Percentiles rank a stretch among this genome's conserved stretches.
Conservation (phyloP, 2,329 filamentous ascomycete genomes). For the Pseudogymnoascus sp. region DNA sequence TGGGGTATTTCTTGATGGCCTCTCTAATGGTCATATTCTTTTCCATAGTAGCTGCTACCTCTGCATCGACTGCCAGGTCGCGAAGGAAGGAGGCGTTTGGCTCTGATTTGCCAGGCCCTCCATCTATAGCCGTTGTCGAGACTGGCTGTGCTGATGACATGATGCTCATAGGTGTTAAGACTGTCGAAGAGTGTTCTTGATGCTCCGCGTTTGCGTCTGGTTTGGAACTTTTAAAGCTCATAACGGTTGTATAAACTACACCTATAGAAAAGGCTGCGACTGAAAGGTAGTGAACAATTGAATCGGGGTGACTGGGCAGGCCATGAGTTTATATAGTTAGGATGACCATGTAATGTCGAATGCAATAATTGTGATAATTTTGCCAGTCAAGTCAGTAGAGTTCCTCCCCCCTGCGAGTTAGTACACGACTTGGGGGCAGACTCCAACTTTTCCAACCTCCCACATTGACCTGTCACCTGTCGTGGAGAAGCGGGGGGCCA, state of each 20-base stretch:
- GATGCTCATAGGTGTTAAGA: not conserved
- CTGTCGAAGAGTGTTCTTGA: not conserved
- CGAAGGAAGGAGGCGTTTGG: not conserved
- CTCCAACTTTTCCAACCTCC: not conserved
- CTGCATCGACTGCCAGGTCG: not conserved
- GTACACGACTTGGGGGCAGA: not conserved
- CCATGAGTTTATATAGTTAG: not conserved
- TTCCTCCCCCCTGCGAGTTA: not conserved
- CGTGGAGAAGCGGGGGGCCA: not conserved
- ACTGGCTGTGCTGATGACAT: not conserved
- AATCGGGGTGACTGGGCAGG: not conserved
- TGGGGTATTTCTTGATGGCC: constrained; percentile 67
- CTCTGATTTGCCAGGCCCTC: not conserved
- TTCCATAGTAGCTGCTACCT: not conserved
- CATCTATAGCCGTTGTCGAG: not conserved
- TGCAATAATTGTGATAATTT: not conserved
- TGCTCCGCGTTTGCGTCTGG: not conserved
- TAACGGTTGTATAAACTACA: not conserved
- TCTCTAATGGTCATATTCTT: constrained; percentile 32
- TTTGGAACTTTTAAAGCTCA: not conserved
- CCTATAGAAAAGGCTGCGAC: not conserved
- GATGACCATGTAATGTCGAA: no score
- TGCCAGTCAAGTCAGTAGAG: not conserved
- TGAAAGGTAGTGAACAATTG: not conserved
- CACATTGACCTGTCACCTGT: not conserved